Evolutionary conservation across 2,329 filamentous ascomycete species (phyloP), one percentile per base, ranked within the genome.

Genomic region (Arthroderma sp.): DNA sequence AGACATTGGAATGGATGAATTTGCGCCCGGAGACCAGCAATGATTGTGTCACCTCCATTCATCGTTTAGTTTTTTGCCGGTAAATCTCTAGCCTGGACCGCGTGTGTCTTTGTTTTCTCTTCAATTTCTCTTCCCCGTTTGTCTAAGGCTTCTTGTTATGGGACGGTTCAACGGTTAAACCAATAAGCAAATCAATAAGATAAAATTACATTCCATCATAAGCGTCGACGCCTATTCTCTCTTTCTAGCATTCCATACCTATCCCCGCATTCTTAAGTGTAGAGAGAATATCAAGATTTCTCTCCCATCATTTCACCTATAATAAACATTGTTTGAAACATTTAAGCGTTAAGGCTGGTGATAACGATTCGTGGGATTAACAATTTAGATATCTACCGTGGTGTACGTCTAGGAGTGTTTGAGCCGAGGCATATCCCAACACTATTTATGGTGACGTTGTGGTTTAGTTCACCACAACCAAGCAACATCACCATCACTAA

Each of bases 1-100:
- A 31, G 62, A 63, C 56, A 60, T 52, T 43, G 60, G 57, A 6
- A 62, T 63, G 60, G 61, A 61, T 33, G 60, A 61, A 41, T 57
- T 63, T 54, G 58, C 53, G n/a, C 56, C 56, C n/a, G 59, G 60
- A 17, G 59, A 63, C 28, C 52, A 55, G 33, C 43, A 58, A 55
- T 59, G 35, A 55, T 56, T 51, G 13, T 33, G 47, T 33, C 9
- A 13, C 33, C 25, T 51, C 21, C 23, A 8, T 33, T 5, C 25
- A 25, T 15, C 11, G 41, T 47, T 25, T 13, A 37, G 7, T n/a
- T 35, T 13, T 23, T 54, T 39, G 33, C 35, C 8, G 37, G 52
- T 41, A 38, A 25, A 33, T 31, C 2, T 51, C 47, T 33, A 33
- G 47, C n/a, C 47, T 31, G n/a, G 28, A 25, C 25, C 28, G 25